These are phyloP conservation scores for Cystoisospora suis DNA, from an alignment of 169 alveolate species.

Conservation along the genomic window DNA sequence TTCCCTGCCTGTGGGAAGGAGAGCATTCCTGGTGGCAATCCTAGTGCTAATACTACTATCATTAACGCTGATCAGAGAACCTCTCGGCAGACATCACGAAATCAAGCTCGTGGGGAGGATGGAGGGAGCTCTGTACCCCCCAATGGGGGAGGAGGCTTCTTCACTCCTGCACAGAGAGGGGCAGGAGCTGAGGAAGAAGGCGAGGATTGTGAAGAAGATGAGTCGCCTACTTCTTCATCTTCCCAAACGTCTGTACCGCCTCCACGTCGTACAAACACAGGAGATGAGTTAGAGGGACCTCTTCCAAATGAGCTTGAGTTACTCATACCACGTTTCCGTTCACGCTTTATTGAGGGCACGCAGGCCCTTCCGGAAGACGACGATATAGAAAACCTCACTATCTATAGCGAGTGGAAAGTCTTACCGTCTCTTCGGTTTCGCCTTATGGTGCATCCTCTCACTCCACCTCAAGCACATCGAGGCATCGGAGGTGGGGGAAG, in stretches of 20 bases:
- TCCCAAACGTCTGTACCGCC: neutral
- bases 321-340: conserved; percentile 14
- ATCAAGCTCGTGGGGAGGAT: too few species aligned
- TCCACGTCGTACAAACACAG: neutral
- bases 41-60: too few species aligned
- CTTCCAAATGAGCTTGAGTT: conserved; percentile 19
- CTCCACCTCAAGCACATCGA: neutral
- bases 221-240: neutral
- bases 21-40: too few species aligned
- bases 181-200: too few species aligned
- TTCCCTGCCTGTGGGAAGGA: too few species aligned
- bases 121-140: too few species aligned
- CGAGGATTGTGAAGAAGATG: too few species aligned
- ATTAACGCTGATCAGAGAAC: too few species aligned
- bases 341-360: neutral
- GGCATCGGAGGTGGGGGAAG: neutral
- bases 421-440: conserved; percentile 48
- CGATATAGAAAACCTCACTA: neutral
- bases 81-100: too few species aligned
- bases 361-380: neutral
- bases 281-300: neutral
- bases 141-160: too few species aligned
- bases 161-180: too few species aligned
- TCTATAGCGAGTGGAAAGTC: conserved; percentile 53
- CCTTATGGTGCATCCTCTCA: conserved; percentile 53